Conservation (phyloP, 176 grass and related monocot genomes). For the Zoysia pacifica region DNA sequence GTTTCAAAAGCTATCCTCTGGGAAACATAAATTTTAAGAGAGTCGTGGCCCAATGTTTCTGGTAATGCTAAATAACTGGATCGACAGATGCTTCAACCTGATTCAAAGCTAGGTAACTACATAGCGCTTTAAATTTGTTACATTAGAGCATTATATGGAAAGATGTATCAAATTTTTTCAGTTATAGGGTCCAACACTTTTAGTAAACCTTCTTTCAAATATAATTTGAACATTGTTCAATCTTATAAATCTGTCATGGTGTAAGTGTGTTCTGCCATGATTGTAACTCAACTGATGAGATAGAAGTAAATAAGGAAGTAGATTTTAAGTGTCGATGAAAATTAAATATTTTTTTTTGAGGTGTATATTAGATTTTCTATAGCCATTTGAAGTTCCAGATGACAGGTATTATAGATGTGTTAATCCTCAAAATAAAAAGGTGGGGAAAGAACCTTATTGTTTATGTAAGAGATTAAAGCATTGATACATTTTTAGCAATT, state of each 20-base stretch:
- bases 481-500: neutral
- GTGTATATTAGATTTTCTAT: neutral
- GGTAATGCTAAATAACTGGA: slow-evolving; percentile 93
- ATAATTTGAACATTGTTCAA: neutral
- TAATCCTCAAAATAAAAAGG: neutral
- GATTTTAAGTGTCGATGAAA: neutral
- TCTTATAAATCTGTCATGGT: neutral
- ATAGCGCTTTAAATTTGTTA: slow-evolving; percentile 40
- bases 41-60: slow-evolving; percentile 96
- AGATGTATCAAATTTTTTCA: neutral
- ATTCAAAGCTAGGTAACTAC: slow-evolving; percentile 87
- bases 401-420: neutral
- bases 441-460: slow-evolving; percentile 8
- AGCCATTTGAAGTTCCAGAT: neutral
- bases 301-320: slow-evolving; percentile 5
- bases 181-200: neutral
- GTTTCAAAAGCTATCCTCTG: slow-evolving; percentile 94
- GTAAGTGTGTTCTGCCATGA: neutral
- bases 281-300: neutral
- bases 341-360: neutral
- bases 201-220: slow-evolving; percentile 12
- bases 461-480: neutral
- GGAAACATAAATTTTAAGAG: slow-evolving; percentile 98
- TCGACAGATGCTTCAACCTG: slow-evolving; percentile 93
- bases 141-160: neutral